phyloP scores from a whole-genome alignment of 306 rosid species.

The Delonix regia region DNA sequence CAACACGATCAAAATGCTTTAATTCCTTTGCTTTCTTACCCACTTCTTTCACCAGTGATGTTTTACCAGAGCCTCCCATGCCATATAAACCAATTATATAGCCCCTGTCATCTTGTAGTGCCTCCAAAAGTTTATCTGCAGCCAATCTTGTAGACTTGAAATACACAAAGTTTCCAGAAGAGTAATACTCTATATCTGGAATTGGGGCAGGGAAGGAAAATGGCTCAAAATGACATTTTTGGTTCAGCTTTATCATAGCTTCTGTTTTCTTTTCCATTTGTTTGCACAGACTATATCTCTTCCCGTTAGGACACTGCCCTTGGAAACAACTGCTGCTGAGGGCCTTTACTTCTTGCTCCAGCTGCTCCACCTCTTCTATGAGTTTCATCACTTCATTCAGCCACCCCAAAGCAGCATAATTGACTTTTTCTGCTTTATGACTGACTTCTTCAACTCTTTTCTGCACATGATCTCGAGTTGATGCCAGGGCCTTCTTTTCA shows the following conservation, averaged over 20 bases:
- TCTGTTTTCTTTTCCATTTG: slow-evolving; percentile 4
- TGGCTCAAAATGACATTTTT: slow-evolving; percentile 6
- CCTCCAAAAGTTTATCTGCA: slow-evolving; percentile 12
- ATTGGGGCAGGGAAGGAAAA: slow-evolving; percentile 4
- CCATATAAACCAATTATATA: slow-evolving; percentile 22
- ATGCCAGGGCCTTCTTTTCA: slow-evolving; percentile 11
- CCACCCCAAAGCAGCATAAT: not conserved
- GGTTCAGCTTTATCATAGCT: not conserved
- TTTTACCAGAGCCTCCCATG: slow-evolving; percentile 25
- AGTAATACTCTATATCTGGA: slow-evolving; percentile 27
- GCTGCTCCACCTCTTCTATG: slow-evolving; percentile 3
- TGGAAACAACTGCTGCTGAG: slow-evolving; percentile 1
- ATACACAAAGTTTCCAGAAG: slow-evolving; percentile 4
- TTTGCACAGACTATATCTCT: slow-evolving; percentile 17
- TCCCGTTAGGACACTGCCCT: not conserved
- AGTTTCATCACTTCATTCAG: not conserved
- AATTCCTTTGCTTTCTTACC: slow-evolving; percentile 8
- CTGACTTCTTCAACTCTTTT: slow-evolving; percentile 1
- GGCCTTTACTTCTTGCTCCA: not conserved
- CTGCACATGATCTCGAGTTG: slow-evolving; percentile 4
- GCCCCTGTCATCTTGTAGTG: slow-evolving; percentile 1
- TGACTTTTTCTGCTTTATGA: slow-evolving; percentile 3
- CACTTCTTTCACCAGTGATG: slow-evolving; percentile 25
- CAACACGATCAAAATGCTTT: slow-evolving; percentile 19
- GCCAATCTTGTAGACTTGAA: slow-evolving; percentile 20